Base-by-base conservation (phyloP, 352 stramenopile genomes). In the Phytophthora quininea region DNA sequence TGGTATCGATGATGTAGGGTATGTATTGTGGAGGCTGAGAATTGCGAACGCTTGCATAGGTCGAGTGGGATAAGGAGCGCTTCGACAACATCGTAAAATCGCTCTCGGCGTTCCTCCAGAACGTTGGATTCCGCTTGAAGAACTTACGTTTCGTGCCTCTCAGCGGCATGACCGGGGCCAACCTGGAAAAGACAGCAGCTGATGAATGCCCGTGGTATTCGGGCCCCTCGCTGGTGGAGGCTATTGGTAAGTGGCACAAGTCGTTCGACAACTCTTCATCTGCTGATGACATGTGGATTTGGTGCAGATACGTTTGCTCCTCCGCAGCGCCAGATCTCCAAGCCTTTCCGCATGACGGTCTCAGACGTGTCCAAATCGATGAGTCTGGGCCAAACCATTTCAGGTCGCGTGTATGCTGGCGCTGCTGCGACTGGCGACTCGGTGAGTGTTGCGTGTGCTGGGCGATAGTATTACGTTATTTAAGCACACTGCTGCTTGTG, bases 311-410 rank as follows among this genome's bases (percentile, higher is more conserved):
- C 81, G 4, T 94, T 95, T 59, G 62, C 84, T 24, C 81, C 88
- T 27, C 87, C 88, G 19, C 82, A 89, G 64, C 82, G 88, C 0
- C 85, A 92, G 59, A 92, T 94, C 65, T 64, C 80, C 31, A 96
- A 96, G 66, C 80, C 86, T 1, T 95, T 96, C 73, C 88, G 88
- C 32, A 95, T 96, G 86, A 81, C 78, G 14, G 77, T 96, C 10
- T 93, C 88, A 1, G 88, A 96, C 53, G 86, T 96, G 8, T 93
- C 86, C 55, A 95, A 91, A 71, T 94, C 88, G 0, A 92, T 94
- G 80, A 90, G 83, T 48, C 55, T 96, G 0, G 88, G 88, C 0
- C 82, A 89, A 52, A 93, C 83, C 2, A 80, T 96, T 52, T 92
- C 86, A n/a, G 88, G 88, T 37, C 86, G 88, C n/a, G 79, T 96